A percentile compares a stretch with the other conserved stretches of the same genome.
phyloP scores from a whole-genome alignment of 2,329 filamentous ascomycete species.

The Claviceps digitariae region DNA sequence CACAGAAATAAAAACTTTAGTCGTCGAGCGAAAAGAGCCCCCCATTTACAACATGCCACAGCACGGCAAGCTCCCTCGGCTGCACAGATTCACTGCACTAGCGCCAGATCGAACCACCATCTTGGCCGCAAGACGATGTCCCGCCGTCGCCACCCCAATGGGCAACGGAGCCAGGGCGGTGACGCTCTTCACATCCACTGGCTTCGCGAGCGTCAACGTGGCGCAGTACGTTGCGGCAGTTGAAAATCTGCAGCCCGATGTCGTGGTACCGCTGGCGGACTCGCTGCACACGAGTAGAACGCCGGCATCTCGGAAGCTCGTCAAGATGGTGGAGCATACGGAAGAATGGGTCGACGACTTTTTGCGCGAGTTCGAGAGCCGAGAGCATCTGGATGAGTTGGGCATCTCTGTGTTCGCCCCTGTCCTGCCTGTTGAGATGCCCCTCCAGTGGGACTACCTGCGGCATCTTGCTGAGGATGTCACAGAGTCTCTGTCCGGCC shows the following conservation, averaged over 20 bases:
- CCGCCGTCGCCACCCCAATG: slow-evolving; percentile 57
- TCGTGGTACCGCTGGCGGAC: slow-evolving; percentile 68
- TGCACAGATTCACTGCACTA: slow-evolving; percentile 67
- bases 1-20: slow-evolving; percentile 18
- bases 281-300: slow-evolving; percentile 34
- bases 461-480: slow-evolving; percentile 55
- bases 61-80: slow-evolving; percentile 30
- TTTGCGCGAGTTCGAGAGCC: slow-evolving; percentile 25
- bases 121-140: slow-evolving; percentile 63
- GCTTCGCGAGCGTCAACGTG: slow-evolving; percentile 59
- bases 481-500: slow-evolving; percentile 41
- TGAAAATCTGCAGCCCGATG: slow-evolving; percentile 58
- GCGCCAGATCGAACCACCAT: slow-evolving; percentile 53
- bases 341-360: slow-evolving; percentile 68
- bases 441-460: slow-evolving; percentile 70
- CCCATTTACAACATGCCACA: slow-evolving; percentile 32
- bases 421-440: slow-evolving; percentile 60
- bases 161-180: slow-evolving; percentile 59
- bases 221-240: slow-evolving; percentile 56
- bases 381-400: slow-evolving; percentile 14
- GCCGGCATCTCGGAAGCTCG: slow-evolving; percentile 57
- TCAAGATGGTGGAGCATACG: slow-evolving; percentile 76
- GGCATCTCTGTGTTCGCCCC: slow-evolving; percentile 44
- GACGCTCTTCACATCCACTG: slow-evolving; percentile 73
- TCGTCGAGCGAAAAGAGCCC: slow-evolving; percentile 40